phyloP scores from a whole-genome alignment of 2,329 filamentous ascomycete genomes.

The Chalaropsis ovoidea region DNA sequence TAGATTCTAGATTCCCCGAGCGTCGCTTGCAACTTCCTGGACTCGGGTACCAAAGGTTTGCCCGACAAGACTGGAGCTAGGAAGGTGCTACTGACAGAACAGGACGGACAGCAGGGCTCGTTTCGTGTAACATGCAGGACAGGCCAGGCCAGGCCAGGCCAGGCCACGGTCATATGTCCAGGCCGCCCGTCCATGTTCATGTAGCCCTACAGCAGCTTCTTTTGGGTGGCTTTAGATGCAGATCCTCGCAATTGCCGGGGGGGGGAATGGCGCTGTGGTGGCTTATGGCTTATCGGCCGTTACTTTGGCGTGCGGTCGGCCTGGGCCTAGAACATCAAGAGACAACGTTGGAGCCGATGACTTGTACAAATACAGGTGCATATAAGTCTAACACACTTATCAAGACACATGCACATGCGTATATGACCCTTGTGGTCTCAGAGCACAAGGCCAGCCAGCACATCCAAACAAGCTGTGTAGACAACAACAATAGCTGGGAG shows the following conservation, averaged over 20 bases:
- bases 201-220: background rate
- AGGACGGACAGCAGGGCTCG: background rate
- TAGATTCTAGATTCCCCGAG: too few relatives aligned
- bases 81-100: too few relatives aligned
- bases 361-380: background rate
- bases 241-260: background rate
- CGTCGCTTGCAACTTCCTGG: too few relatives aligned
- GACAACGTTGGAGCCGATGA: background rate
- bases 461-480: background rate
- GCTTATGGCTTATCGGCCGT: background rate
- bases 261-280: background rate
- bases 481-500: background rate
- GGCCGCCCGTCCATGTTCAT: background rate
- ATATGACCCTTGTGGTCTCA: background rate
- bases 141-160: background rate
- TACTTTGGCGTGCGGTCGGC: background rate
- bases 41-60: too few relatives aligned
- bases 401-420: background rate
- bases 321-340: background rate
- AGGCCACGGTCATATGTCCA: background rate
- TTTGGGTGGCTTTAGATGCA: background rate
- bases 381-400: background rate
- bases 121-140: background rate
- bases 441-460: background rate
- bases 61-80: too few relatives aligned